Evolutionary conservation across 148 eudicot genomes (phyloP).

Genomic region (Nepenthes gracilis): DNA sequence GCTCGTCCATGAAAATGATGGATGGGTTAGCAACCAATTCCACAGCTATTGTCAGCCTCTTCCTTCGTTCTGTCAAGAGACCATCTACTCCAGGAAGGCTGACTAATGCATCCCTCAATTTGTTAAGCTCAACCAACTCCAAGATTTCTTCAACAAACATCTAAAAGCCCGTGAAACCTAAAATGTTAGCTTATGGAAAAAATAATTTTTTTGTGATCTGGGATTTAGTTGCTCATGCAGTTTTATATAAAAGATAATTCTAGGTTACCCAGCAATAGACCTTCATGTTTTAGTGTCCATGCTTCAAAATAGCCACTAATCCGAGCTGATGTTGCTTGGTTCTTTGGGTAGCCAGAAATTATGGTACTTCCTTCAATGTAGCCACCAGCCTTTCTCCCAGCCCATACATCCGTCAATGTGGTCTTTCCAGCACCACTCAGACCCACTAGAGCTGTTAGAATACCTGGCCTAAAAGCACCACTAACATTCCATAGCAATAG

Average conservation of each 20-base stretch:
- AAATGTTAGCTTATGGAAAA: background rate
- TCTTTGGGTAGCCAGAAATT: constrained; percentile 56
- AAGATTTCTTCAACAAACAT: constrained; percentile 64
- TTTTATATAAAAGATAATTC: too few relatives aligned
- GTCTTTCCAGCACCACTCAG: constrained; percentile 81
- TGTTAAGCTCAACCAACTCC: constrained; percentile 63
- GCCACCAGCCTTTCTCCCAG: constrained; percentile 64
- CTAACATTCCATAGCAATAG: constrained; percentile 59
- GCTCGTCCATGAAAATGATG: constrained; percentile 91
- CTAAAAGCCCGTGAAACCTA: constrained; percentile 9
- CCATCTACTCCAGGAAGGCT: constrained; percentile 70
- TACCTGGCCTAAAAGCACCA: constrained; percentile 66
- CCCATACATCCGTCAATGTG: constrained; percentile 63
- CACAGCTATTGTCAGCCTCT: constrained; percentile 69
- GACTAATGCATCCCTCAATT: constrained; percentile 50
- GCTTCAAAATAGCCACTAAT: constrained; percentile 65
- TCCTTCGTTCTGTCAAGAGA: constrained; percentile 70
- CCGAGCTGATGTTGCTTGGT: constrained; percentile 63
- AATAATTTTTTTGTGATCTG: background rate
- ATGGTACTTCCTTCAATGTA: constrained; percentile 47
- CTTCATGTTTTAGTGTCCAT: constrained; percentile 30
- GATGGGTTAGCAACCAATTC: constrained; percentile 87
- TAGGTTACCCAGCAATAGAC: constrained; percentile 9
- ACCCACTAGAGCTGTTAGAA: constrained; percentile 72
- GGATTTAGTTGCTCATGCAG: background rate